Evolutionary conservation across 108 stramenopile genomes (phyloP), one percentile per base, ranked within the genome.

Genomic region (Epithemia pelagica): DNA sequence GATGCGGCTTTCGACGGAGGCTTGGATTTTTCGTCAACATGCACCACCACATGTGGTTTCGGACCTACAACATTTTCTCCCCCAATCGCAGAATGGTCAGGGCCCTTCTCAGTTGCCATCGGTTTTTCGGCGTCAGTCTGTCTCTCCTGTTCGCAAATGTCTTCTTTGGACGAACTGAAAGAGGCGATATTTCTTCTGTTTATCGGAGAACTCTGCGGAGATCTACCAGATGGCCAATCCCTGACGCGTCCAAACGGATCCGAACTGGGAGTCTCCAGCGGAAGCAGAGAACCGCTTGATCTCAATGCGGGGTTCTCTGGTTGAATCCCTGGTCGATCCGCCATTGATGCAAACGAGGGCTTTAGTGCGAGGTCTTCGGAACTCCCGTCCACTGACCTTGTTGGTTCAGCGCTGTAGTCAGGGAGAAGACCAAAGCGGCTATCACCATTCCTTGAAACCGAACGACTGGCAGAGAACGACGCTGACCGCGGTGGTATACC

Each of bases 1-100:
- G 46, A 59, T 15, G 54, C 65, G 30, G 59, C 27, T 52, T 15
- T 57, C n/a, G n/a, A n/a, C n/a, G n/a, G n/a, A n/a, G n/a, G n/a
- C n/a, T n/a, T n/a, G n/a, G n/a, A n/a, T n/a, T n/a, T n/a, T n/a
- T n/a, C n/a, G n/a, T n/a, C n/a, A n/a, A n/a, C n/a, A n/a, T n/a
- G n/a, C n/a, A n/a, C n/a, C n/a, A n/a, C n/a, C n/a, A n/a, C n/a
- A n/a, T n/a, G n/a, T n/a, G n/a, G n/a, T n/a, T n/a, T n/a, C n/a
- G n/a, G n/a, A n/a, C n/a, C n/a, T n/a, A n/a, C n/a, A n/a, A n/a
- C n/a, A n/a, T n/a, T n/a, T n/a, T n/a, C n/a, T n/a, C n/a, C n/a
- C n/a, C n/a, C n/a, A n/a, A n/a, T n/a, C n/a, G n/a, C n/a, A n/a
- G n/a, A n/a, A n/a, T n/a, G n/a, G n/a, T n/a, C n/a, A n/a, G n/a